A percentile compares a stretch with the other conserved stretches of the same genome.
Conservation (phyloP, 2,329 filamentous ascomycete species). For the Gaeumannomyces tritici region DNA sequence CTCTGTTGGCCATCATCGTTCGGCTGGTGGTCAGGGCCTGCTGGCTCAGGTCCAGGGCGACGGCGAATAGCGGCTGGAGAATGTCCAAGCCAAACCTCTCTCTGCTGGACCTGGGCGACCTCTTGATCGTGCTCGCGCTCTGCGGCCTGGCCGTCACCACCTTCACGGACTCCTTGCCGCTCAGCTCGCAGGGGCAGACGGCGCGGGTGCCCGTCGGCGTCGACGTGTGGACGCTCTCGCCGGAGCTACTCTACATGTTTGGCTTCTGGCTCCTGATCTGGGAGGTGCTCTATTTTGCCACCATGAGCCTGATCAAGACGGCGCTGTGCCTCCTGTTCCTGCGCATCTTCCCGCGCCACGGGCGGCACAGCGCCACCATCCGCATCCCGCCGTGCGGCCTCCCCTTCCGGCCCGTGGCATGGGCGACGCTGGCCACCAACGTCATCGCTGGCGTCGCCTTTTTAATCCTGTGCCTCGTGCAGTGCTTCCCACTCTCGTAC, state of each 20-base stretch:
- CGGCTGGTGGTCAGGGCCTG: not conserved
- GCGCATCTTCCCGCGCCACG: not conserved
- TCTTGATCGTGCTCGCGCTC: not conserved
- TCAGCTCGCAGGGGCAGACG: not conserved
- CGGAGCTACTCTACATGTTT: not conserved
- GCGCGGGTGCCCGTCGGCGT: not conserved
- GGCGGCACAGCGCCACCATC: not conserved
- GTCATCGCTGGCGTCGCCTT: not conserved
- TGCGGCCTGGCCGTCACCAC: not conserved
- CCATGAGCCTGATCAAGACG: not conserved
- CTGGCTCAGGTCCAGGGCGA: not conserved
- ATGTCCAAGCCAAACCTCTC: not conserved
- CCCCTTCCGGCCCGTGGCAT: not conserved
- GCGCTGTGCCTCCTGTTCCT: not conserved
- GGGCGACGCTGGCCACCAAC: not conserved
- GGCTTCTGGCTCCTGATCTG: not conserved
- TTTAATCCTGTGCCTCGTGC: not conserved
- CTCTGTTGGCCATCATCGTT: not conserved
- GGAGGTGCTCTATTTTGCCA: not conserved
- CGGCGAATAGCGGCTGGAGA: not conserved
- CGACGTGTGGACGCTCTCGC: not conserved
- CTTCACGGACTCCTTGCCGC: not conserved
- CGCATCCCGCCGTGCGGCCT: not conserved
- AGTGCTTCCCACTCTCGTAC: not conserved
- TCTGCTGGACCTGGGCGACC: not conserved